Base-by-base conservation (phyloP, 495 filamentous ascomycete genomes). In the Xylaria intraflava region DNA sequence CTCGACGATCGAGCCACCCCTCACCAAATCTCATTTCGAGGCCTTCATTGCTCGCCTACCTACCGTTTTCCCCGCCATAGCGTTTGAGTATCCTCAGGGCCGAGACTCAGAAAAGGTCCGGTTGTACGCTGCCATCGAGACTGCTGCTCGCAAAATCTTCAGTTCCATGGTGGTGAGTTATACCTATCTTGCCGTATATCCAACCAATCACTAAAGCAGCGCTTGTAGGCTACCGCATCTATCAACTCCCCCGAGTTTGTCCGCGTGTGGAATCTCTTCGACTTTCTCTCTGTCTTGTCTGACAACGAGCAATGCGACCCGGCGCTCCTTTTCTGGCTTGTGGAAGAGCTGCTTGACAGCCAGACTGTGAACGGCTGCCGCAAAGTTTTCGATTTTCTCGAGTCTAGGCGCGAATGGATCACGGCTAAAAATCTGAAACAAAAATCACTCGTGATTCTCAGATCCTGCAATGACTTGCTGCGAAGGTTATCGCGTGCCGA, bases 271-370 rank as follows among this genome's bases (percentile, higher is more conserved):
- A 91, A 96, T 63, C 77, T 99, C 14, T 79, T 99, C 46, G 93
- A 99, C 67, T 83, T 95, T 36, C 75, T 96, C 8, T 84, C 87
- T 1, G 83, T 93, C 14, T 83, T 93, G 60, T 90, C 90, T 49
- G 91, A 99, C 61, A 76, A 66, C 59, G 89, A 89, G 65, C 83
- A 87, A 73, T 94, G 88, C 65, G 89, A 95, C 56, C 80, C 88
- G 1, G 88, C 84, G 23, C 75, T 97, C 31, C 79, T 92, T 9
- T 88, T 94, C 58, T 90, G 85, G 81, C 79, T 97, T 12, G 84
- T 96, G 16, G 93, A 99, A 65, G 93, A 99, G 65, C 80, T 97
- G 0, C 79, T 99, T 41, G 94, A 97, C 69, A 95, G 89, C 55
- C 93, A 96, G 65, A 95, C 90, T 0, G 94, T 95, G 19, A 79